Evolutionary conservation across 306 rosid genomes (phyloP).

Genomic region (Sindora glabra): DNA sequence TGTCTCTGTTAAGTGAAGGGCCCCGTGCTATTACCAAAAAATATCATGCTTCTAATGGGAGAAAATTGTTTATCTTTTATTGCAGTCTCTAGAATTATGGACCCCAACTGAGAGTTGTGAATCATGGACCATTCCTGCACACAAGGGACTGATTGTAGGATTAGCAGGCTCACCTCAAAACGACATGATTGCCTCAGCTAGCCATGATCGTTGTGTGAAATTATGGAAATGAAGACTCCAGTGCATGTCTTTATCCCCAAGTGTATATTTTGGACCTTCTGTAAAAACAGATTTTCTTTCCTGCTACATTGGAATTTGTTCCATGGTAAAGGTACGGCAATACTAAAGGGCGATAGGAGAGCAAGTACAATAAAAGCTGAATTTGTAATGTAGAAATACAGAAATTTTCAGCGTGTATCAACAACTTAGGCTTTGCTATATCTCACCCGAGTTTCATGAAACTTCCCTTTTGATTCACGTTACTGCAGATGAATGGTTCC

Average conservation of each 20-base stretch:
- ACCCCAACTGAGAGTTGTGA: conserved; percentile 25
- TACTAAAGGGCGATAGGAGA: no score
- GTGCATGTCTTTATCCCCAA: no score
- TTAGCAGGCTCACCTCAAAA: conserved; percentile 27
- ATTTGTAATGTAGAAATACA: no score
- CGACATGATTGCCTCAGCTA: conserved; percentile 48
- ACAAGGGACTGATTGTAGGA: conserved; percentile 39
- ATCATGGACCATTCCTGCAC: conserved; percentile 31
- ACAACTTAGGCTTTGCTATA: no score
- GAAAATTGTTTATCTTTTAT: not conserved
- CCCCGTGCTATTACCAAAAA: conserved; percentile 8
- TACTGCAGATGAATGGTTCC: no score
- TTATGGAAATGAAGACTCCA: conserved; percentile 67
- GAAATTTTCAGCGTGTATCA: no score
- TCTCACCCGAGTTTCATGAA: no score
- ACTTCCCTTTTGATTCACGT: no score
- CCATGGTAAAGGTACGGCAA: not conserved
- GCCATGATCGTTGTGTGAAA: conserved; percentile 53
- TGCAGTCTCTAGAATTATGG: conserved; percentile 55
- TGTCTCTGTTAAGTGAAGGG: no score
- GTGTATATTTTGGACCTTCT: no score
- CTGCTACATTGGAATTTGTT: not conserved
- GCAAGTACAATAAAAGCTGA: no score
- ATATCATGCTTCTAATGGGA: not conserved
- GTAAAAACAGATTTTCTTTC: not conserved